phyloP scores from a whole-genome alignment of 1,139 yeast genomes.

The Yamadazyma membranifaciens region DNA sequence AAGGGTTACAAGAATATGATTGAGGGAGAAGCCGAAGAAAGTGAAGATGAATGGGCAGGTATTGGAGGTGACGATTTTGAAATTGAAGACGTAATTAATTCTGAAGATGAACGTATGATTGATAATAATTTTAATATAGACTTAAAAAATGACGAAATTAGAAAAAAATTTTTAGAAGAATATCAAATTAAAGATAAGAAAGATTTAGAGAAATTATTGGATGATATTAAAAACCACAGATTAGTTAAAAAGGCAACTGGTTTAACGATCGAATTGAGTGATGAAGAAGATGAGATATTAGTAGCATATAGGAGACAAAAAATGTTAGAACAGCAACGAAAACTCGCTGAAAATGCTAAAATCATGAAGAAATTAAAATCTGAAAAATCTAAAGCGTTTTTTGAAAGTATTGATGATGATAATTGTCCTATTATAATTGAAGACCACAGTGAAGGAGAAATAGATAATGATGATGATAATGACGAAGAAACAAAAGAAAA shows the following conservation, averaged over 20 bases:
- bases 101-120: conserved; percentile 79
- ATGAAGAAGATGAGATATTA: conserved; percentile 62
- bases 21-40: conserved; percentile 91
- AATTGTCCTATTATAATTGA: conserved; percentile 24
- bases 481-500: conserved; percentile 19
- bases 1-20: conserved; percentile 54
- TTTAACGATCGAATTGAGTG: conserved; percentile 64
- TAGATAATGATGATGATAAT: conserved; percentile 15
- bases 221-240: conserved; percentile 81
- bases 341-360: conserved; percentile 54
- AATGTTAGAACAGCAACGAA: conserved; percentile 53
- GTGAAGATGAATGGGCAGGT: conserved; percentile 96
- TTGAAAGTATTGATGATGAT: conserved; percentile 62
- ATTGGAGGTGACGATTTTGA: conserved; percentile 84
- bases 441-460: conserved; percentile 18
- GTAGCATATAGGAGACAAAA: conserved; percentile 52
- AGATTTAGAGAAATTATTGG: conserved; percentile 70
- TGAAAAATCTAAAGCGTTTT: conserved; percentile 71
- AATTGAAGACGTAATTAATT: conserved; percentile 59
- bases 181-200: conserved; percentile 68
- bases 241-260: conserved; percentile 60
- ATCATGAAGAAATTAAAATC: conserved; percentile 44
- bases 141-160: conserved; percentile 58
- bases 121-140: conserved; percentile 68
- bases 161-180: conserved; percentile 62